A percentile compares a stretch with the other conserved stretches of the same genome.
Conservation (phyloP, 225 moss, liverwort and hornwort genomes). For the Antitrichia curtipendula region DNA sequence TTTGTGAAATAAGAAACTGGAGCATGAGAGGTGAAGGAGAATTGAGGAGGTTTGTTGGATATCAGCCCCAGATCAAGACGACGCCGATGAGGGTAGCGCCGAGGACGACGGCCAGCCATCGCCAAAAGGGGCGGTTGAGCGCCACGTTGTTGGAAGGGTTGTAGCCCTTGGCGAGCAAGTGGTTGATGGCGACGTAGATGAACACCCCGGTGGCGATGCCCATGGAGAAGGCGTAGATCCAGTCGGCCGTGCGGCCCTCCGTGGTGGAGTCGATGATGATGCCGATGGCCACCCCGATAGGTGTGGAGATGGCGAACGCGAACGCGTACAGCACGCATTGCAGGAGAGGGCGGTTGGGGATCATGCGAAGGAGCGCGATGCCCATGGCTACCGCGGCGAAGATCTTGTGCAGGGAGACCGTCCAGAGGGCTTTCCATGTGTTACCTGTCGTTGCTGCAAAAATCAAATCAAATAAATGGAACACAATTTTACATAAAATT, state of each 20-base stretch:
- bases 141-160: not conserved
- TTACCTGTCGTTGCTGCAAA: conserved; percentile 26
- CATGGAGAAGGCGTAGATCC: conserved; percentile 48
- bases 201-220: conserved; percentile 43
- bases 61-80: conserved; percentile 31
- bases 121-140: conserved; percentile 13
- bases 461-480: not conserved
- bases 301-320: conserved; percentile 50
- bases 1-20: not conserved
- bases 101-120: conserved; percentile 7
- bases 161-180: conserved; percentile 39
- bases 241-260: conserved; percentile 27
- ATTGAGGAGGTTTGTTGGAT: not conserved
- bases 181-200: conserved; percentile 55
- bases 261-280: conserved; percentile 44
- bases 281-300: conserved; percentile 50
- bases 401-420: conserved; percentile 34
- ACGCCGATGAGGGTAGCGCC: conserved; percentile 31
- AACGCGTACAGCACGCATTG: conserved; percentile 29
- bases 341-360: conserved; percentile 33
- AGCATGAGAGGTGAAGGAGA: not conserved
- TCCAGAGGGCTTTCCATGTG: conserved; percentile 54
- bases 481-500: not conserved
- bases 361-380: conserved; percentile 44
- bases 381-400: conserved; percentile 55